These are phyloP conservation scores for Botrytis tulipae DNA, from an alignment of 2,329 filamentous ascomycete genomes.

Conservation along the genomic window DNA sequence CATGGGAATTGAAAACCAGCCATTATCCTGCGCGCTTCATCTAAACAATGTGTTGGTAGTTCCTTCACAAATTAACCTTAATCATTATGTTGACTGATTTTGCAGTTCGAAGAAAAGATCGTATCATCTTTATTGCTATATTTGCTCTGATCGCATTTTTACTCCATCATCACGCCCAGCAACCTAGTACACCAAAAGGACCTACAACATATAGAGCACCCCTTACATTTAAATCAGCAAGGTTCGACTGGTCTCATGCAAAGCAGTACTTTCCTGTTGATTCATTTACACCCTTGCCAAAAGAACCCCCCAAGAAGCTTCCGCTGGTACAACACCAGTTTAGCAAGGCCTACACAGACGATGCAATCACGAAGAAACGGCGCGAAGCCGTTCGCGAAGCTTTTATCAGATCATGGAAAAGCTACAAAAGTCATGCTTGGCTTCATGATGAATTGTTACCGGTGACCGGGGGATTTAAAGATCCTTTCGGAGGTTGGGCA, in stretches of 20 bases:
- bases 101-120: conserved; percentile 6
- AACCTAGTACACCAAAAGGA: neutral
- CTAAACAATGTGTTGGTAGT: neutral
- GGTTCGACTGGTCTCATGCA: conserved; percentile 4
- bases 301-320: neutral
- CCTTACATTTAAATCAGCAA: neutral
- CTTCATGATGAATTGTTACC: conserved; percentile 81
- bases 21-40: conserved; percentile 4
- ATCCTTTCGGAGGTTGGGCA: conserved; percentile 88
- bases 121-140: conserved; percentile 9
- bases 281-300: neutral
- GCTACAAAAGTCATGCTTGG: conserved; percentile 80
- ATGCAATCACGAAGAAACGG: neutral
- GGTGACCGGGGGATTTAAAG: conserved; percentile 60
- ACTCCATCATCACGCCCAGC: neutral
- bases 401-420: conserved; percentile 60
- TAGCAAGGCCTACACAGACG: neutral
- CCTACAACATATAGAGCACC: conserved; percentile 5
- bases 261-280: conserved; percentile 1
- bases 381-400: conserved; percentile 26
- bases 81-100: conserved; percentile 7
- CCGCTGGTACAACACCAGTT: conserved; percentile 6
- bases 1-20: neutral
- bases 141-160: neutral
- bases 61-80: conserved; percentile 1